Conservation (phyloP, 2,329 filamentous ascomycete species). For the Pseudogymnoascus sp. region DNA sequence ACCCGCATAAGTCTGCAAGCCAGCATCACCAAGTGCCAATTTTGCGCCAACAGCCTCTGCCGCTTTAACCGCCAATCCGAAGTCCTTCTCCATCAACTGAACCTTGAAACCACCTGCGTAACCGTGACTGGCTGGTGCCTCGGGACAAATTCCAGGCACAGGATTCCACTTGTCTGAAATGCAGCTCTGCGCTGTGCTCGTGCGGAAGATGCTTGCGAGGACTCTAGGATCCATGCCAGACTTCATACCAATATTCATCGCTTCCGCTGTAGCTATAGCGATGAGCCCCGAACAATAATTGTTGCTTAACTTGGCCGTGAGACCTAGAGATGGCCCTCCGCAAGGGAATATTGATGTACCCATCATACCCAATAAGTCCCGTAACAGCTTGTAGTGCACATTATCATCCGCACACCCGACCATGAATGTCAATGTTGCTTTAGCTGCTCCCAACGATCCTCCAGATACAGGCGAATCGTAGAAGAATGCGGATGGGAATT, state of each 20-base stretch:
- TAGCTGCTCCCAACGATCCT: slow-evolving; percentile 29
- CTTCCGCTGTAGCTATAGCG: slow-evolving; percentile 50
- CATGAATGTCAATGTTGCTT: slow-evolving; percentile 33
- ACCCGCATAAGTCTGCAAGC: slow-evolving; percentile 43
- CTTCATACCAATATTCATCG: slow-evolving; percentile 53
- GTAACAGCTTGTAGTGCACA: slow-evolving; percentile 37
- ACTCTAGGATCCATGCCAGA: slow-evolving; percentile 48
- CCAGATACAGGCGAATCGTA: slow-evolving; percentile 34
- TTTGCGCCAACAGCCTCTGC: slow-evolving; percentile 44
- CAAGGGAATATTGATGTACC: slow-evolving; percentile 48
- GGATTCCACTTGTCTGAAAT: slow-evolving; percentile 31
- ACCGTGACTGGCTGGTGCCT: slow-evolving; percentile 25
- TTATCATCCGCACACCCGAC: slow-evolving; percentile 27
- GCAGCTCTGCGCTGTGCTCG: slow-evolving; percentile 34
- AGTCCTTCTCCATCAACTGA: slow-evolving; percentile 53
- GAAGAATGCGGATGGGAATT: slow-evolving; percentile 21
- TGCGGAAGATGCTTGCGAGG: slow-evolving; percentile 43
- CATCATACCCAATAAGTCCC: slow-evolving; percentile 42
- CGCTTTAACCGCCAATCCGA: slow-evolving; percentile 47
- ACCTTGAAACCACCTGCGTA: slow-evolving; percentile 49
- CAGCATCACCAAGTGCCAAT: slow-evolving; percentile 43
- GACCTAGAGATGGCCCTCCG: slow-evolving; percentile 47
- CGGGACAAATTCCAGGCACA: slow-evolving; percentile 29
- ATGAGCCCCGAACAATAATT: slow-evolving; percentile 55
- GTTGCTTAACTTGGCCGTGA: slow-evolving; percentile 54